Evolutionary conservation across 2,329 filamentous ascomycete genomes (phyloP), one percentile per base, ranked within the genome.

Genomic region (Diaporthe humulicola): DNA sequence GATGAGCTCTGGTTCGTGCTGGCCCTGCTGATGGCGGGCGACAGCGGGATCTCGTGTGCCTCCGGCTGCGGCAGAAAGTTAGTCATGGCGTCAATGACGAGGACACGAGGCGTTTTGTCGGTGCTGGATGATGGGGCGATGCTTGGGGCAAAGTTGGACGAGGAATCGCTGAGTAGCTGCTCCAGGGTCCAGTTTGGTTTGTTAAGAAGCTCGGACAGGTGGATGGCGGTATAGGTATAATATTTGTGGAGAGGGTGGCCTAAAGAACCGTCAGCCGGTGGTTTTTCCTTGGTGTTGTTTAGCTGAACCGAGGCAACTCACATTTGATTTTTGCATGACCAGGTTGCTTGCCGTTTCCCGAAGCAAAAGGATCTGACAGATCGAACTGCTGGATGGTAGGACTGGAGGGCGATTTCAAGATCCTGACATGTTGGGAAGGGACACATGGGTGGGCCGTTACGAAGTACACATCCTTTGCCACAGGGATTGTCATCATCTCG

Each of bases 371-470:
- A 0, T 87, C 89, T 15, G 84, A 86, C 22, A 90, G 84, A 76
- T 90, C 88, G 73, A 89, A 87, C 74, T 90, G 88, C 78, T 88
- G 89, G 70, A 91, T 90, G 1, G 88, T 90, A 28, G 90, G 90
- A 78, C 89, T 92, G 1, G 88, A 87, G 0, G 90, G 88, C 19
- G 90, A 90, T 79, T 89, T 90, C 69, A 92, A 79, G 72, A 92
- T 88, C 76, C 87, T 88, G 3, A 91, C 88, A 73, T 88, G 86
- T 69, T 86, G 86, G 1, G 90, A 90, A 2, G 89, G 88, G 7
- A 89, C 87, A 78, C 92, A 93, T 0, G 92, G 92, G 77, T 93
- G 90, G 0, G 91, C 91, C 0, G 92, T 93, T 25, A 93, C 89
- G 79, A 93, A 93, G 78, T 88, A 89, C 30, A 93, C 86, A 74